Base-by-base conservation (phyloP, 129 eudicot genomes). In the Arctium minus region DNA sequence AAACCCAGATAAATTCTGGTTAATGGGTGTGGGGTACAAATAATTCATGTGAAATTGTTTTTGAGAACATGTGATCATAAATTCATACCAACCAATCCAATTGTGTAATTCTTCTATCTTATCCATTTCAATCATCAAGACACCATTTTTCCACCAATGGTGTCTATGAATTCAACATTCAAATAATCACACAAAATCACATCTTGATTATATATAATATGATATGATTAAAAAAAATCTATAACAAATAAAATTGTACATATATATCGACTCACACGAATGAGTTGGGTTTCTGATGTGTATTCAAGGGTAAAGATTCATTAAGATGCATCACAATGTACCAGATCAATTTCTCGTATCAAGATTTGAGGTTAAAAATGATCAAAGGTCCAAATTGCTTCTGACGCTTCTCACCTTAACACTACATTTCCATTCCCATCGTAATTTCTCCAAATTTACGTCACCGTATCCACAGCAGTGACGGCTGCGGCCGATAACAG, bases 91-190 rank as follows among this genome's bases (percentile, higher is more conserved):
- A 32, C n/a, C 73, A 18, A 79, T 71, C 71, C 37, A 11, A 35
- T 50, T 37, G 3, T 73, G 1, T 53, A 27, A 22, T 18, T 15
- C 60, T 18, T 40, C 79, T 46, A 31, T 75, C 76, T 67, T 82
- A 82, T 82, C 80, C 85, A 67, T 75, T 68, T 42, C 85, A 1
- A 40, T 73, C 67, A 74, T 73, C 56, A 62, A 56, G 10, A 22
- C 48, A 33, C 9, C 13, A 77, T 32, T n/a, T 33, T 60, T 8
- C 3, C 3, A 37, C 32, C 38, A 0, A 1, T 8, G 11, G 31
- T 65, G 31, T 65, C 32, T 2, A 27, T 67, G 35, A 67, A 44
- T 44, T 44, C 53, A 44, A 11, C 60, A 48, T 48, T 11, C 17
- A 56, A 17, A 56, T 17, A 56, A 56, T 56, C 9, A 10, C 9